Base-by-base conservation (phyloP, 2,329 filamentous ascomycete species). In the Cordyceps fumosorosea region DNA sequence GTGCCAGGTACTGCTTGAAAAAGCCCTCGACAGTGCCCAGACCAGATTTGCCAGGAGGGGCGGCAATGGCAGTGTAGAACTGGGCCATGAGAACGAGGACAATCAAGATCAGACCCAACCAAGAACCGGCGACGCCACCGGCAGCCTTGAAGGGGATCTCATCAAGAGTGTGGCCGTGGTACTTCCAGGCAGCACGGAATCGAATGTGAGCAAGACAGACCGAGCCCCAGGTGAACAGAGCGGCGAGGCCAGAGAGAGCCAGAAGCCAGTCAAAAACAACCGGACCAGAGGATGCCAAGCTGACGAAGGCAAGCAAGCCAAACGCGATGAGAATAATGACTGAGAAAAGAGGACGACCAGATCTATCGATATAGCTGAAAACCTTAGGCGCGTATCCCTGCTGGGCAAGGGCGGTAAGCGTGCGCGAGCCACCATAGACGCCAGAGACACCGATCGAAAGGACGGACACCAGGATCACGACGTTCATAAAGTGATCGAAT, bases 131-230 rank as follows among this genome's bases (percentile, higher is more conserved):
- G 14, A 89, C 77, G 66, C 88, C 88, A 59, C 81, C 80, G 61
- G 81, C 76, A 14, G 85, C 83, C 56, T 75, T 73, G 77, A 87
- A 90, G 1, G 87, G 84, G n/a, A 90, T 80, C 73, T 89, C 87
- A 57, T 88, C 84, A 8, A 88, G 71, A 12, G 77, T 80, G 72
- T 83, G 85, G 45, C 85, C 85, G 64, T 87, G 80, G 37, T 75
- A 72, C 5, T 75, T 77, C 87, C 87, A 90, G 0, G 86, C 87
- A 2, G 73, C 69, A 42, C 87, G 84, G 79, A 89, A 89, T 22
- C 87, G 85, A 69, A 90, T 88, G 68, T 90, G 88, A 2, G 85
- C 80, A 3, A 87, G 74, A 68, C 86, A 89, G 67, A 89, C 88
- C 45, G 84, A 87, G 20, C 81, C 86, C 87, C 87, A 90, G 12